These are phyloP conservation scores for Nicotiana benthamiana DNA, from an alignment of 257 asterid genomes.

Conservation along the genomic window DNA sequence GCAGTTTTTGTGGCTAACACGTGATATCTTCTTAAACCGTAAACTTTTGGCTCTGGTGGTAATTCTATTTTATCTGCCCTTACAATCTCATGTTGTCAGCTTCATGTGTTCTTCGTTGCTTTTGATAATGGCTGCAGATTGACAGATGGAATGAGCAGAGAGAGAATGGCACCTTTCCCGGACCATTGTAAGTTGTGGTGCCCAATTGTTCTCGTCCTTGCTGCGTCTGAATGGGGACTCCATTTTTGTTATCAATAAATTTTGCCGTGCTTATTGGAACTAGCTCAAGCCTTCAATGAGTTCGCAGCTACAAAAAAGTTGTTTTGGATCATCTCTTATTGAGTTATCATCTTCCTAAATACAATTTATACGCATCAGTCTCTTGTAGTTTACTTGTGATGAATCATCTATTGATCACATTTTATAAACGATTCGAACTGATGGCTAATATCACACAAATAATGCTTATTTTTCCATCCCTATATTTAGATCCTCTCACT, in stretches of 20 bases:
- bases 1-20: background rate
- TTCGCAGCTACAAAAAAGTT: background rate
- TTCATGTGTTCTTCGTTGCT: background rate
- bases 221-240: slow-evolving; percentile 20
- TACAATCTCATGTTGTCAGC: background rate
- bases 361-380: background rate
- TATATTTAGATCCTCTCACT: background rate
- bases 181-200: slow-evolving; percentile 57
- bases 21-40: background rate
- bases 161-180: slow-evolving; percentile 95
- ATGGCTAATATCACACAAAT: background rate
- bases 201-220: slow-evolving; percentile 13
- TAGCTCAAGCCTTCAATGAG: slow-evolving; percentile 13
- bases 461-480: background rate
- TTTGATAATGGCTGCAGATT: slow-evolving; percentile 42
- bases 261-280: slow-evolving; percentile 18
- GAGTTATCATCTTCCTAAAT: background rate
- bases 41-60: background rate
- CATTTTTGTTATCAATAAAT: slow-evolving; percentile 21
- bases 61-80: background rate
- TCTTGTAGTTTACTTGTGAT: background rate
- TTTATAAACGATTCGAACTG: background rate
- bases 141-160: slow-evolving; percentile 97
- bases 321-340: background rate
- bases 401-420: background rate